Evolutionary conservation across 305 asterid species (phyloP).

Genomic region (Fraxinus baroniana): DNA sequence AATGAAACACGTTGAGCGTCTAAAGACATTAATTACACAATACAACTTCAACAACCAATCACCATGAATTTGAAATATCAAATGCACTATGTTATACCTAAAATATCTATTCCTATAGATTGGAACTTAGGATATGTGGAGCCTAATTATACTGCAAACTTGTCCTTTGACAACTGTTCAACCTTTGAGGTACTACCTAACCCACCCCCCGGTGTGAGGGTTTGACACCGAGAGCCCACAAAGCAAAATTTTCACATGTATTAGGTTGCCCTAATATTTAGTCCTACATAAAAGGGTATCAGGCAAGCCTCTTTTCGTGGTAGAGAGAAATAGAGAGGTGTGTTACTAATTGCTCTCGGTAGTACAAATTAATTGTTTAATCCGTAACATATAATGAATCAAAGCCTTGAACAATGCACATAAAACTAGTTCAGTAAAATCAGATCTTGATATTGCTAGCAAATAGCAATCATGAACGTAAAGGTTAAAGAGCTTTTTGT

Average conservation of each 20-base stretch:
- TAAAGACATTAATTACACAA: not conserved
- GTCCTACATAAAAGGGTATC: not conserved
- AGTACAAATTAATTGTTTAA: not conserved
- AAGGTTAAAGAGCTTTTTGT: not conserved
- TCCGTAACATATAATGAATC: not conserved
- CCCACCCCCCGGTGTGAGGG: not conserved
- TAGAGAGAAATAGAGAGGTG: not conserved
- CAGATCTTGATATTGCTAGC: not conserved
- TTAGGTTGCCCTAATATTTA: not conserved
- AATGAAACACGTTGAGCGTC: not conserved
- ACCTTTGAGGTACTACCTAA: not conserved
- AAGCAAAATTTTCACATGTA: not conserved
- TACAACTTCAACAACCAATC: not conserved
- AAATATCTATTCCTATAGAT: not conserved
- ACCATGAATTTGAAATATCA: not conserved
- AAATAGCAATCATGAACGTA: not conserved
- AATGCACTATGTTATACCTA: not conserved
- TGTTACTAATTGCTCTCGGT: not conserved
- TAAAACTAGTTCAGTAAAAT: not conserved
- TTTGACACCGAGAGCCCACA: not conserved
- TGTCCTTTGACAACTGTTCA: not conserved
- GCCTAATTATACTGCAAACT: not conserved
- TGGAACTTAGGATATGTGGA: not conserved
- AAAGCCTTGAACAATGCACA: not conserved
- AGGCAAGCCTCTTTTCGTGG: not conserved